Evolutionary conservation across 2,329 filamentous ascomycete genomes (phyloP).

Genomic region (Fusarium luffae): DNA sequence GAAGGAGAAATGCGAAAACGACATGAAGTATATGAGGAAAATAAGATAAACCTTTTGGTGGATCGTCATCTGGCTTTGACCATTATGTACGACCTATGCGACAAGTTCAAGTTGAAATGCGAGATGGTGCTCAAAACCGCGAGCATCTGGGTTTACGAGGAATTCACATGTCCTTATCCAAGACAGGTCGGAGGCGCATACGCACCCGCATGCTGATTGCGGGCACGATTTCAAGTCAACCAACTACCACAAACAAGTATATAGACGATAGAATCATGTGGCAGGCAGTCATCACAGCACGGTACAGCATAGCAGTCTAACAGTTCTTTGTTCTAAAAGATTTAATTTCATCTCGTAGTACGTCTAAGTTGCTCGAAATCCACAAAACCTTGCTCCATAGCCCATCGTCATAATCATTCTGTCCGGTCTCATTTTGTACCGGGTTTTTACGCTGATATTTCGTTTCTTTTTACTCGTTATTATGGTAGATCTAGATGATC

Average conservation of each 20-base stretch:
- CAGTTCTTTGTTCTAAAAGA: slow-evolving; percentile 39
- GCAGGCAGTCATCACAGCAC: slow-evolving; percentile 9
- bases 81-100: slow-evolving; percentile 15
- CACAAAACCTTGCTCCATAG: slow-evolving; percentile 42
- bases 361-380: slow-evolving; percentile 43
- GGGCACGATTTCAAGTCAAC: slow-evolving; percentile 6
- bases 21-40: slow-evolving; percentile 3
- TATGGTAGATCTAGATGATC: slow-evolving; percentile 74
- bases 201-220: slow-evolving; percentile 2
- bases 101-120: slow-evolving; percentile 3
- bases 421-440: slow-evolving; percentile 24
- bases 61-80: not conserved
- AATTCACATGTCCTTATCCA: not conserved
- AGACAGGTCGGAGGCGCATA: not conserved
- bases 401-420: slow-evolving; percentile 44
- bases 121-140: not conserved
- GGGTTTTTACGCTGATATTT: slow-evolving; percentile 27
- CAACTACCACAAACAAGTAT: slow-evolving; percentile 5
- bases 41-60: slow-evolving; percentile 11
- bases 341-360: slow-evolving; percentile 44
- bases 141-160: not conserved
- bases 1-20: slow-evolving; percentile 3
- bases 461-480: slow-evolving; percentile 28
- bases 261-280: slow-evolving; percentile 23
- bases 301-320: not conserved